These are phyloP conservation scores for Mortierella sp. DNA, from an alignment of 371 early-diverging fungal species.

Conservation along the genomic window DNA sequence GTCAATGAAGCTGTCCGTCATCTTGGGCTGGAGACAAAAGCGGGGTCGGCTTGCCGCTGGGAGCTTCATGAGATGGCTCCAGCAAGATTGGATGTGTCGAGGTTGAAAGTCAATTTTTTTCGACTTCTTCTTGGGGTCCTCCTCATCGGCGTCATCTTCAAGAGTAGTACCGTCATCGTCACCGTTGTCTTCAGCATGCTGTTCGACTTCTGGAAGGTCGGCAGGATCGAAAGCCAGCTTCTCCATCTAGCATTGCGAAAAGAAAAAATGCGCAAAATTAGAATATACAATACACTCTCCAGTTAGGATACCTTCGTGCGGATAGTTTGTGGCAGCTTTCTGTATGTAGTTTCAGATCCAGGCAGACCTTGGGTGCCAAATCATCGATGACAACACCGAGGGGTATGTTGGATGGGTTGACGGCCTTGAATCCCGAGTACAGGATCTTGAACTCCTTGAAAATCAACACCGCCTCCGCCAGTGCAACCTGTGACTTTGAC, in stretches of 20 bases:
- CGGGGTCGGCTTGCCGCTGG: neutral
- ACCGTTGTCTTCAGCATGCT: neutral
- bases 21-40: neutral
- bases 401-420: neutral
- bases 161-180: neutral
- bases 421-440: neutral
- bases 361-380: neutral
- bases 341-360: neutral
- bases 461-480: neutral
- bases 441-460: neutral
- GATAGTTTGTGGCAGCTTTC: neutral
- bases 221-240: neutral
- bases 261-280: neutral
- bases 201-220: neutral
- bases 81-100: neutral
- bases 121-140: neutral
- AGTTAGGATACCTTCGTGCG: neutral
- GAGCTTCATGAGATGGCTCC: neutral
- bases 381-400: neutral
- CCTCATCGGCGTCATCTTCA: constrained; percentile 1
- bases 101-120: constrained; percentile 1
- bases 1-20: constrained; percentile 8
- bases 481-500: neutral
- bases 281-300: neutral
- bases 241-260: neutral